These are phyloP conservation scores for Rhodotorula sp. DNA, from an alignment of 1,284 basidiomycete species.

Conservation along the genomic window DNA sequence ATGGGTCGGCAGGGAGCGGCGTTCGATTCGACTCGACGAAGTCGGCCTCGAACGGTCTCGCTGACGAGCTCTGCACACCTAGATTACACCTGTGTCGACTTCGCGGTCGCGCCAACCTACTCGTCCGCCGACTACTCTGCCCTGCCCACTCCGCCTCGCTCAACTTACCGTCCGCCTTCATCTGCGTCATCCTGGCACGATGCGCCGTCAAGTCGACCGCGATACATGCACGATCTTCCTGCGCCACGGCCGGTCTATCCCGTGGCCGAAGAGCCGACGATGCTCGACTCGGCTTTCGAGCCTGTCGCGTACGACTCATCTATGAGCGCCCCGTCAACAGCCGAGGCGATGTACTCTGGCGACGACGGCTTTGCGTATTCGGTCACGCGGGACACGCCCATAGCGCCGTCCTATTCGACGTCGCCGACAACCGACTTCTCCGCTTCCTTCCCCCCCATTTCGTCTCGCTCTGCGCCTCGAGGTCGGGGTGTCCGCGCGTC, in stretches of 20 bases:
- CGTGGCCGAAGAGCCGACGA: background rate
- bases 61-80: too few relatives aligned
- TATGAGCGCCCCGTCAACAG: background rate
- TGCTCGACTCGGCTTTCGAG: slow-evolving; percentile 4
- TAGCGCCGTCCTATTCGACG: background rate
- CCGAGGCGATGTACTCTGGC: background rate
- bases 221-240: background rate
- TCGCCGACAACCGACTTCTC: background rate
- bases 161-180: background rate
- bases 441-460: background rate
- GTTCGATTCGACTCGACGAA: too few relatives aligned
- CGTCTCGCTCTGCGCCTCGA: background rate
- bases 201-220: background rate
- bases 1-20: too few relatives aligned
- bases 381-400: background rate
- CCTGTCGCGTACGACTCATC: background rate
- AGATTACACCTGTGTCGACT: too few relatives aligned
- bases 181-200: background rate
- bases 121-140: background rate
- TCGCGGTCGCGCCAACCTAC: too few relatives aligned
- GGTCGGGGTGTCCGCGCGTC: background rate
- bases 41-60: too few relatives aligned
- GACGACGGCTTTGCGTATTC: background rate
- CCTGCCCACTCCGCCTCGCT: background rate
- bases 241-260: background rate